Percentiles rank a stretch among this genome's conserved stretches.
Evolutionary conservation across 2,329 filamentous ascomycete genomes (phyloP).

Genomic region (Ramichloridium luteum): DNA sequence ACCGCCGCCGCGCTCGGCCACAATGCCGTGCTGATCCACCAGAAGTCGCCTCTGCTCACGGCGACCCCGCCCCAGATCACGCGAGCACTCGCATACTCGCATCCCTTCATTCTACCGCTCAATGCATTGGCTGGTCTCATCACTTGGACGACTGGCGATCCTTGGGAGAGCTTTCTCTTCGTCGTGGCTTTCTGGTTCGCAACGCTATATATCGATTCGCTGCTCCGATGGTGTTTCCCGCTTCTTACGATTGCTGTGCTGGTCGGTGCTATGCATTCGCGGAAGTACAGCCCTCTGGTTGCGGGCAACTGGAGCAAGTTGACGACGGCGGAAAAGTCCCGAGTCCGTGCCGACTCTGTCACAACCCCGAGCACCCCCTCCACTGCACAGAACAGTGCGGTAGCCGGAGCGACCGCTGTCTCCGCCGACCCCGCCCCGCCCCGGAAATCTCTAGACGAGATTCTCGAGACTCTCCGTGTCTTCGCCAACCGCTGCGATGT

Average conservation of each 20-base stretch:
- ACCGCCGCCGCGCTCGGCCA: slow-evolving; percentile 13
- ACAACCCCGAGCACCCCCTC: slow-evolving; percentile 21
- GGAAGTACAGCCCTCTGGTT: slow-evolving; percentile 79
- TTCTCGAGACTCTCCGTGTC: slow-evolving; percentile 81
- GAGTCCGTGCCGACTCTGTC: slow-evolving; percentile 43
- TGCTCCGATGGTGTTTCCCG: slow-evolving; percentile 73
- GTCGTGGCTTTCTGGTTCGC: slow-evolving; percentile 75
- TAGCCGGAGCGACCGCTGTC: no score
- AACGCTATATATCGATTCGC: slow-evolving; percentile 71
- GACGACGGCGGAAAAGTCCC: slow-evolving; percentile 42
- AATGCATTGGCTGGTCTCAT: slow-evolving; percentile 76
- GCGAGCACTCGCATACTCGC: slow-evolving; percentile 84
- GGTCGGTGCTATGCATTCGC: slow-evolving; percentile 84
- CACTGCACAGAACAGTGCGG: slow-evolving; percentile 40
- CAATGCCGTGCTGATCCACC: slow-evolving; percentile 67
- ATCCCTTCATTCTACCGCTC: slow-evolving; percentile 81
- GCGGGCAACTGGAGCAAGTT: slow-evolving; percentile 66
- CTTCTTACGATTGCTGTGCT: slow-evolving; percentile 66
- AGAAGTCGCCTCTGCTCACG: slow-evolving; percentile 85
- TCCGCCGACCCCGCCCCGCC: slow-evolving; percentile 53
- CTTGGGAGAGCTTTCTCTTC: slow-evolving; percentile 93
- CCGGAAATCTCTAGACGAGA: slow-evolving; percentile 93
- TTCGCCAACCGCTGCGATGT: slow-evolving; percentile 89
- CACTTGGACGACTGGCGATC: slow-evolving; percentile 87
- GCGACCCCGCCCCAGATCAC: slow-evolving; percentile 93